Evolutionary conservation across 2,329 filamentous ascomycete genomes (phyloP), one percentile per base, ranked within the genome.

Genomic region (Fusarium sp.): DNA sequence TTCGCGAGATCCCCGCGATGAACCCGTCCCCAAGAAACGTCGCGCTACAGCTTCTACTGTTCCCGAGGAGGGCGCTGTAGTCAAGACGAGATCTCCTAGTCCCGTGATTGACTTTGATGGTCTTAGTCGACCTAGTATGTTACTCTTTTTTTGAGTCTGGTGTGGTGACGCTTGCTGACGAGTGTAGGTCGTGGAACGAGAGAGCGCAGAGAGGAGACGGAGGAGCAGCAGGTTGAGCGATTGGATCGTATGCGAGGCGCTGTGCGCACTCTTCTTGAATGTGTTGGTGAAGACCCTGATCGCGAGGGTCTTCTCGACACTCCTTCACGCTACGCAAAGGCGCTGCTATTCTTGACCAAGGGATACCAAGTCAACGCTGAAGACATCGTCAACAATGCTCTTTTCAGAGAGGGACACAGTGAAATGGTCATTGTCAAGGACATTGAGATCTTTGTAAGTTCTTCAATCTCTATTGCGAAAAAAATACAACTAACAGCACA

Each of bases 391-490:
- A 98, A 98, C 80, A 89, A 91, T 60, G 96, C 96, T 20, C 93
- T 98, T 58, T 99, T 99, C 83, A 92, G 97, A 77, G 96, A 98
- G 81, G 94, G 95, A 69, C 95, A 98, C 79, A 96, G 97, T 78
- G 96, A 99, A 82, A 89, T 99, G 84, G 95, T 99, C 33, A 97
- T 98, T 77, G 94, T 99, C 64, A 97, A 97, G 83, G 95, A 98
- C 78, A 98, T 99, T 77, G 95, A 98, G 79, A 89, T 98, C 15
- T 97, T 71, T 6, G 68, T 70, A 38, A 69, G 67, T 69, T 7
- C 30, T 2, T 23, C 11, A 44, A 23, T 23, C 53, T 41, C 44
- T 20, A 41, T 55, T n/a, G 38, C 8, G 17, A 15, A 17, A 6
- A 23, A 23, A 23, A 7, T 9, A 2, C 3, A 17, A 32, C 67